Percentiles rank a stretch among this genome's conserved stretches.
Evolutionary conservation across 208 protist genomes (phyloP).

Genomic region (Trypanosoma theileri): DNA sequence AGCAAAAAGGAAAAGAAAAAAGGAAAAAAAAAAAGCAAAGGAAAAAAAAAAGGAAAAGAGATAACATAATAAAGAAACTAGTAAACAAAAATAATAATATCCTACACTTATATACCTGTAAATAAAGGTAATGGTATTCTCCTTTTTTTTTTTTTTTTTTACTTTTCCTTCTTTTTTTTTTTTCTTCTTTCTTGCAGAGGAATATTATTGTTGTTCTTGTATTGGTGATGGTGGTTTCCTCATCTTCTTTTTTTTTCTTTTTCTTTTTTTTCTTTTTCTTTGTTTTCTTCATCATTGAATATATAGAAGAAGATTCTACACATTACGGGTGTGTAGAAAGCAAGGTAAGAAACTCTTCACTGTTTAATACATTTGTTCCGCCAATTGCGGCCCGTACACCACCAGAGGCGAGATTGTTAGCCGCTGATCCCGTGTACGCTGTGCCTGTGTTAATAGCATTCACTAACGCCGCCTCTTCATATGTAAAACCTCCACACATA

Average conservation of each 20-base stretch:
- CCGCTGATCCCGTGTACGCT: constrained; percentile 56
- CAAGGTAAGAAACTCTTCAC: constrained; percentile 46
- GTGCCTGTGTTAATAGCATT: constrained; percentile 64
- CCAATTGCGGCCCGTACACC: constrained; percentile 48
- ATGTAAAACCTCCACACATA: constrained; percentile 88
- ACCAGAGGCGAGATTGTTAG: constrained; percentile 35
- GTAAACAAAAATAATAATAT: no score
- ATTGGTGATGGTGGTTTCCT: no score
- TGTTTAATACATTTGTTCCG: constrained; percentile 63
- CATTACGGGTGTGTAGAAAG: constrained; percentile 33
- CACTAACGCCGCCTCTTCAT: constrained; percentile 77
- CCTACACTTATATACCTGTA: no score
- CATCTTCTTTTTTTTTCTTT: background rate
- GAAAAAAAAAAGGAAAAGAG: no score
- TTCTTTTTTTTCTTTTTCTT: background rate
- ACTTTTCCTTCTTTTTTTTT: no score
- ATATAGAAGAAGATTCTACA: background rate
- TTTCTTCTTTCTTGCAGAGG: no score
- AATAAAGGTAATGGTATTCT: no score
- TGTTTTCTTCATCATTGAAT: background rate
- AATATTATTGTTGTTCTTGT: no score
- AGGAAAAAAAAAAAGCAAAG: no score
- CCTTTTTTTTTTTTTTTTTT: no score
- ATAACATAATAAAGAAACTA: no score
- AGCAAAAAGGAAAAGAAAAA: no score